Base-by-base conservation (phyloP, 2,329 filamentous ascomycete genomes). In the Aspergillus felis region DNA sequence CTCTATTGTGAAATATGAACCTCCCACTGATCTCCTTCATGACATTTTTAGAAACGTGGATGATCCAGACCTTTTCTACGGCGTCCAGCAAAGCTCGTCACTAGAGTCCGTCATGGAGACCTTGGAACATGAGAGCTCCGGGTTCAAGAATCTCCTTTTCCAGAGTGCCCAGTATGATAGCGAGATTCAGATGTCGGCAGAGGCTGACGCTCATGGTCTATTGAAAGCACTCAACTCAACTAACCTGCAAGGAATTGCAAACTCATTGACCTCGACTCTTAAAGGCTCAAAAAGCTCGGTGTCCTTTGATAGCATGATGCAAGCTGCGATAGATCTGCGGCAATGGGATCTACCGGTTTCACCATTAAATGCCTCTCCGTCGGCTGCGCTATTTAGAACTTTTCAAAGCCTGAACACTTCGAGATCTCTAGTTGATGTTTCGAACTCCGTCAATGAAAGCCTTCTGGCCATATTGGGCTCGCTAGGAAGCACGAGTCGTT, bases 61-160 rank as follows among this genome's bases (percentile, higher is more conserved):
- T 68, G 95, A 99, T 67, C 93, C 92, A 1, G 94, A 99, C 72
- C 88, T 92, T 0, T 99, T 96, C 72, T 99, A 99, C 69, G 95
- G 94, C 3, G 82, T 97, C 7, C 85, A 90, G 46, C 89, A 95
- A 72, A 84, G 85, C 44, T 84, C 91, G 6, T 92, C 87, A 57
- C 76, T 99, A 17, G 80, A 84, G 17, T 91, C 88, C 10, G 88
- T 97, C 1, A 79, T 97, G 57, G 84, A 88, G 52, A 87, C 90
- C 9, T 82, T 97, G 4, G 91, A 96, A 64, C 93, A 97, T 69
- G 94, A 99, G 75, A 87, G 87, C 51, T 88, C 96, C 64, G 92
- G 92, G 0, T 81, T 87, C 52, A 96, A 95, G 69, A 93, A 90
- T 62, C 82, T 99, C 20, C 87, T 94, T 25, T 96, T 97, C 66